phyloP scores from a whole-genome alignment of 257 asterid species.

The Plantago ovata region DNA sequence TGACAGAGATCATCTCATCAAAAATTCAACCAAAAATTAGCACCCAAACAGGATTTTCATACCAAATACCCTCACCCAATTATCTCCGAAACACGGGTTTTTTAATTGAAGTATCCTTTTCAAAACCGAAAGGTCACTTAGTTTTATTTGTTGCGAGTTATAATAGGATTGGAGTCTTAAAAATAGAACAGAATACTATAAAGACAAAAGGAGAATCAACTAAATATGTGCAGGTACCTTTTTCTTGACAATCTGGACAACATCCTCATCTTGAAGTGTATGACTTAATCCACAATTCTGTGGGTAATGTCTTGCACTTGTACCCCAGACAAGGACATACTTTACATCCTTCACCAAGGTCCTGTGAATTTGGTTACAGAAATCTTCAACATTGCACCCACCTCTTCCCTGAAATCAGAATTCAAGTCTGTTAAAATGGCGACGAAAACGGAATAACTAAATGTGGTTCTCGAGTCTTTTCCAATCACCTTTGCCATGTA shows the following conservation, averaged over 20 bases:
- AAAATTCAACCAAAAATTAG: no score
- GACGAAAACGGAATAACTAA: neutral
- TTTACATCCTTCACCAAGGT: slow-evolving; percentile 91
- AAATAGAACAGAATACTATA: no score
- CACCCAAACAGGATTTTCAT: no score
- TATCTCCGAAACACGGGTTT: no score
- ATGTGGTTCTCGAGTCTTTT: neutral
- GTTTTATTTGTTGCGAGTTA: no score
- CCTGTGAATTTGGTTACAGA: slow-evolving; percentile 96
- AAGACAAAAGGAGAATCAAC: neutral
- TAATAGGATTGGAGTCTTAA: no score
- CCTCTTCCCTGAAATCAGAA: slow-evolving; percentile 83
- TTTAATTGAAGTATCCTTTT: no score
- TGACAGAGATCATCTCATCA: no score
- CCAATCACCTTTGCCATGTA: no score
- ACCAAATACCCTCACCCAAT: no score
- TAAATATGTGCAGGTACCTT: slow-evolving; percentile 46
- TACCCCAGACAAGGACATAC: slow-evolving; percentile 96
- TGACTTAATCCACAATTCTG: slow-evolving; percentile 96
- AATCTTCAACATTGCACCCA: slow-evolving; percentile 93
- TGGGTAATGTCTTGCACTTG: slow-evolving; percentile 92
- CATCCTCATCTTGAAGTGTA: slow-evolving; percentile 87
- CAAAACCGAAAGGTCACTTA: no score
- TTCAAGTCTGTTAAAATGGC: neutral
- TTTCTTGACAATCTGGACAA: slow-evolving; percentile 96